These are phyloP conservation scores for Xylariales sp. DNA, from an alignment of 2,329 filamentous ascomycete species.

Conservation along the genomic window DNA sequence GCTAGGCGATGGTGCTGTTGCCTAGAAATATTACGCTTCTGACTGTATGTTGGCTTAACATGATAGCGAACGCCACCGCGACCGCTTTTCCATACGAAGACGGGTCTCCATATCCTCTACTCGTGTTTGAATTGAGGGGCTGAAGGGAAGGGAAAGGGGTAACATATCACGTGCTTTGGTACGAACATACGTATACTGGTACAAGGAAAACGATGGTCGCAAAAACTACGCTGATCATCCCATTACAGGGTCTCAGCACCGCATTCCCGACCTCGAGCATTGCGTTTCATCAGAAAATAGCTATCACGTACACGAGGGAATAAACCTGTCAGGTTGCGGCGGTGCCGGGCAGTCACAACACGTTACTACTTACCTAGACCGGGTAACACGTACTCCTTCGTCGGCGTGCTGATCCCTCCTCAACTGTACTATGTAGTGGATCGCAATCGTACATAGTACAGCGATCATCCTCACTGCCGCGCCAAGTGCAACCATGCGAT, in stretches of 20 bases:
- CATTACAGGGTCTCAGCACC: too few relatives aligned
- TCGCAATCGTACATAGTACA: neutral
- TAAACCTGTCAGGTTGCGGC: neutral
- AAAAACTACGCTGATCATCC: too few relatives aligned
- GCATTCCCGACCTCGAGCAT: neutral
- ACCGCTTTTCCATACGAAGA: neutral
- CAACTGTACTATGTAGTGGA: neutral
- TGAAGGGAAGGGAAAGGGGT: too few relatives aligned
- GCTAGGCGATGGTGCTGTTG: too few relatives aligned
- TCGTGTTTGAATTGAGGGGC: too few relatives aligned
- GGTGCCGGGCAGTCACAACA: neutral
- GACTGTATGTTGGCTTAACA: too few relatives aligned
- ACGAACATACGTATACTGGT: too few relatives aligned
- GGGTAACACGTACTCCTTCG: neutral
- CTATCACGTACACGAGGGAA: too few relatives aligned
- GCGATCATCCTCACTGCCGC: conserved; percentile 14
- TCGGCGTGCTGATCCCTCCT: neutral
- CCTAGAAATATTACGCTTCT: too few relatives aligned
- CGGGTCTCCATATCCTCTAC: too few relatives aligned
- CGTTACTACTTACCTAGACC: neutral
- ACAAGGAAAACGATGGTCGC: too few relatives aligned
- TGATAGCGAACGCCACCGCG: neutral
- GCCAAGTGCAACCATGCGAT: neutral
- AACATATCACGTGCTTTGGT: too few relatives aligned
- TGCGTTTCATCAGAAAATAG: neutral